Percentiles rank a stretch among this genome's conserved stretches.
Evolutionary conservation across 1,284 basidiomycete genomes (phyloP).

Genomic region (Pterulicium gracile): DNA sequence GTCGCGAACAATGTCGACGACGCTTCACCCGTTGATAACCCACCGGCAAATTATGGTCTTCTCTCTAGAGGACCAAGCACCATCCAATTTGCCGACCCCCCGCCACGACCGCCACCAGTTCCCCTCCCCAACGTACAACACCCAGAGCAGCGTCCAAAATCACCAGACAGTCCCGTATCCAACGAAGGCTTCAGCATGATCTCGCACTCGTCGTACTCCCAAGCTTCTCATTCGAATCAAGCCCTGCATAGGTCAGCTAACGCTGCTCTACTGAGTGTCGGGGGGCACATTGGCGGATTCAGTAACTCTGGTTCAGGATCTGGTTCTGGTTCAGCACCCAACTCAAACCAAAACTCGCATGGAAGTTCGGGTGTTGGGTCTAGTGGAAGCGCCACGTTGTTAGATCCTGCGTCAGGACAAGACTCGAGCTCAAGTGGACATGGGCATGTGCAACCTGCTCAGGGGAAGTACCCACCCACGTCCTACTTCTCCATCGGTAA

Average conservation of each 20-base stretch:
- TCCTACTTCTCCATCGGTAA: background rate
- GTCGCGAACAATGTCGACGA: too few relatives aligned
- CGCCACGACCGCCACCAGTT: background rate
- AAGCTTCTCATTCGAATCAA: background rate
- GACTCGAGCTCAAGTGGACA: constrained; percentile 1
- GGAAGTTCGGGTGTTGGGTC: background rate
- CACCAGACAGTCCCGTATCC: background rate
- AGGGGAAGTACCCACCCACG: too few relatives aligned
- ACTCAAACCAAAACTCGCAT: too few relatives aligned
- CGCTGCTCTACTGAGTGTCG: too few relatives aligned
- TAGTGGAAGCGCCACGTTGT: background rate
- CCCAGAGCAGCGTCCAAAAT: background rate
- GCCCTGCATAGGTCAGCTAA: background rate
- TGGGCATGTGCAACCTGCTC: background rate
- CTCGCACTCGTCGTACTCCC: background rate
- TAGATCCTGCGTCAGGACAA: background rate
- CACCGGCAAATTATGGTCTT: too few relatives aligned
- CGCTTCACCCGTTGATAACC: too few relatives aligned
- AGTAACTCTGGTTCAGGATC: background rate
- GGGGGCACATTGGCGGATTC: too few relatives aligned
- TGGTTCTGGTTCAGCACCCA: background rate
- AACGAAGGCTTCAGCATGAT: background rate
- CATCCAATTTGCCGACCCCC: background rate
- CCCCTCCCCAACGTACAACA: background rate
- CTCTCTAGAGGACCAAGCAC: background rate